These are phyloP conservation scores for Nannochloropsis limnetica DNA, from an alignment of 352 stramenopile genomes.

Conservation along the genomic window DNA sequence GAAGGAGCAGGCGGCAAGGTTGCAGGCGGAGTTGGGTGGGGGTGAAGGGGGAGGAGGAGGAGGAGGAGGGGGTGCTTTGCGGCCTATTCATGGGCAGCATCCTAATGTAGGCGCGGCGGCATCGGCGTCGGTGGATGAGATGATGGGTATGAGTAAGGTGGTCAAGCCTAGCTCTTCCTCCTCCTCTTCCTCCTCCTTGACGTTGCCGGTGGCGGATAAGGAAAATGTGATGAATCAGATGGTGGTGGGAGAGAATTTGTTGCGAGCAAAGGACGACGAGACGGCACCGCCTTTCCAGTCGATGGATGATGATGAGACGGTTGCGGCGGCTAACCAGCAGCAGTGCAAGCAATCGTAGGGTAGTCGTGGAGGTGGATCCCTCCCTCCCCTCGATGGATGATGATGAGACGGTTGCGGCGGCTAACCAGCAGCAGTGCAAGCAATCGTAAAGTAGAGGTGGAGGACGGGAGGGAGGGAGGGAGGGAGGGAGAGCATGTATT, in stretches of 20 bases:
- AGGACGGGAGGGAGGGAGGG: neutral
- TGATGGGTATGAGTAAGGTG: neutral
- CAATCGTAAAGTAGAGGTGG: neutral
- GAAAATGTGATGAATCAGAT: neutral
- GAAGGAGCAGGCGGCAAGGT: conserved; percentile 24
- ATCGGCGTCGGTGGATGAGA: neutral
- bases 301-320: neutral
- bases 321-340: neutral
- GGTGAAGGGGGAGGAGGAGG: neutral
- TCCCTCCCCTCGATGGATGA: conserved; percentile 13
- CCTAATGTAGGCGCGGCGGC: neutral
- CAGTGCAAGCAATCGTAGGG: conserved; percentile 19
- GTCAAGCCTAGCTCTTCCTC: neutral
- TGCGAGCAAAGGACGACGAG: conserved; percentile 17
- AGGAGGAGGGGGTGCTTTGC: neutral
- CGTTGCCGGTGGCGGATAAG: neutral
- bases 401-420: neutral
- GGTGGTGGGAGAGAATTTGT: neutral
- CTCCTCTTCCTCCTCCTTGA: neutral
- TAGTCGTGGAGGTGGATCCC: too few species aligned
- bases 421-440: conserved; percentile 14
- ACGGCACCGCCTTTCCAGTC: conserved; percentile 19
- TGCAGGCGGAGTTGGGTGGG: neutral
- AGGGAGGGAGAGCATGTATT: too few species aligned
- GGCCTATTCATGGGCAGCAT: neutral